Base-by-base conservation (phyloP, 441 rosid species). In the Raphanus hybrid region DNA sequence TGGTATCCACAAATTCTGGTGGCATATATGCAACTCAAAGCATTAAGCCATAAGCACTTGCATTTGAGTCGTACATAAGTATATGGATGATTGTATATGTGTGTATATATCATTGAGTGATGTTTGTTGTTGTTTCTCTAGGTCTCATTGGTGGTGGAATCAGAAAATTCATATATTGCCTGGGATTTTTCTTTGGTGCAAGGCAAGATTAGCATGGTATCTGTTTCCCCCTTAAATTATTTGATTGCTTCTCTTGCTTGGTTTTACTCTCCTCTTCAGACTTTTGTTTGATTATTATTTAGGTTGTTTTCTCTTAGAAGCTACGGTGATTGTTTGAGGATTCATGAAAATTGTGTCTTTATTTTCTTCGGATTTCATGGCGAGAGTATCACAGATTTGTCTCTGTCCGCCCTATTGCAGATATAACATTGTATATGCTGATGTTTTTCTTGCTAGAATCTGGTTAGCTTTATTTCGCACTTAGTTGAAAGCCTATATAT, bases 151-250 rank as follows among this genome's bases (percentile, higher is more conserved):
- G 70, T 75, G 5, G 99, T 91, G 88, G 99, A 95, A 63, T 85
- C 97, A 1, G 78, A 91, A 73, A 95, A 95, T 85, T 93, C 98
- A 0, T 93, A 90, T 77, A 89, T 95, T 77, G 98, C 95, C 75
- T 95, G 99, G 99, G 98, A 95, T 85, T 95, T 93, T 85, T 87
- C 90, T 65, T 58, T 95, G 85, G 77, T 85, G 58, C 99, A 90
- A 85, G 93, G 97, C 81, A 91, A 88, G 84, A 86, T 93, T 62
- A 93, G 71, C 80, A 55, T 87, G 97, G 98, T 95, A 92, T 63
- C 50, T 34, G 69, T 71, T 77, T 78, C 64, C 63, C 20, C 14
- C 39, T 6, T 35, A 35, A 35, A 43, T 69, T 59, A 67, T 52
- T 60, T 54, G 10, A 78, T 54, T 61, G 39, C 29, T 16, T 52